Base-by-base conservation (phyloP, 441 rosid genomes). In the Raphanus hybrid region DNA sequence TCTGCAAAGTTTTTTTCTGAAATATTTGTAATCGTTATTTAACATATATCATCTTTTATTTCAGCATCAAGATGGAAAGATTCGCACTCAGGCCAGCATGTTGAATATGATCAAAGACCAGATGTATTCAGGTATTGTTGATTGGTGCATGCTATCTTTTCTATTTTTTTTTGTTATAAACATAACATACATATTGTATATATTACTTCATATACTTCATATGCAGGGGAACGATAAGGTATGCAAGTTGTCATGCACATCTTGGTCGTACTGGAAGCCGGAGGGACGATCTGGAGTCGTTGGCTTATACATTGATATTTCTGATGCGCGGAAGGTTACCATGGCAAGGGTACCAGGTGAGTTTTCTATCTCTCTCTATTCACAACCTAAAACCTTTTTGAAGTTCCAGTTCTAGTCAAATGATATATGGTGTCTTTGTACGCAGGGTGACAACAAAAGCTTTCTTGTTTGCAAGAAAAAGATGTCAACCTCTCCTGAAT, bases 1-100 rank as follows among this genome's bases (percentile, higher is more conserved):
- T 29, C 5, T 29, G 5, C 32, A 29, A 29, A 29, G 32, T 29
- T 29, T 29, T 27, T 29, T 29, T 29, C 5, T 29, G 4, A 29
- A 29, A 29, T 29, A 29, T 29, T 29, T 29, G 4, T 4, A 29
- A 29, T 29, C 32, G 32, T 70, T 18, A 11, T 27, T 29, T 11
- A 41, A 62, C 64, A 34, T 75, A 23, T n/a, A 15, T 34, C 35
- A 27, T 75, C 35, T 72, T 73, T 71, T 69, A 52, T 81, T 55
- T 73, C 93, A 92, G 99, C 99, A 8, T 94, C 99, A 78, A 88
- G 87, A 83, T 94, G 99, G 99, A 94, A 89, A 82, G 97, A 92
- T 85, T 80, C 90, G 5, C 84, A 91, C 60, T 90, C 99, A 43
- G 93, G 94, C 74, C 89, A 82, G 54, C 99, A 94, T 81, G 97